Percentiles rank a stretch among this genome's conserved stretches.
Evolutionary conservation across 2,329 filamentous ascomycete genomes (phyloP).

Genomic region (Ophiostoma montium): DNA sequence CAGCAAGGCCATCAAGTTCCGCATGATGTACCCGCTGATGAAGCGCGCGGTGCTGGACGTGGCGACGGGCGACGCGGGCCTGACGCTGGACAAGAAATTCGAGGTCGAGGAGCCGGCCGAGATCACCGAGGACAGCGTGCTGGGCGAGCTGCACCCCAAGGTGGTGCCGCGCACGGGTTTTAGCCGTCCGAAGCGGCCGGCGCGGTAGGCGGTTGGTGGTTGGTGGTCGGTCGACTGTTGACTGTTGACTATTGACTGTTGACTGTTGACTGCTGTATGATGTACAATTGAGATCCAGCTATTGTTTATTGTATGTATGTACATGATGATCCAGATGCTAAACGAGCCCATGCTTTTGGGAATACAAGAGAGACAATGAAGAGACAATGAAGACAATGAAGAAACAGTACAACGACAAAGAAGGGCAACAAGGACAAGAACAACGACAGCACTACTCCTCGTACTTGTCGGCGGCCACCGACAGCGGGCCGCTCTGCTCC

Average conservation of each 20-base stretch:
- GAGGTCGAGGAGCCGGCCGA: conserved; percentile 55
- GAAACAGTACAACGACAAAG: neutral
- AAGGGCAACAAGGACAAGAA: neutral
- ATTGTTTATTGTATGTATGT: neutral
- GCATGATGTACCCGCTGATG: conserved; percentile 71
- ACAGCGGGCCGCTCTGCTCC: conserved; percentile 47
- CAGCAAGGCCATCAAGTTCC: conserved; percentile 60
- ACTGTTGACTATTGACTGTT: neutral
- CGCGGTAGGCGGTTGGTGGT: conserved; percentile 29
- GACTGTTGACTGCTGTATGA: no score
- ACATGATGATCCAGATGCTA: neutral
- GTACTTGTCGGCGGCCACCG: conserved; percentile 47
- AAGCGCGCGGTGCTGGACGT: conserved; percentile 51
- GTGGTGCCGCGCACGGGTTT: conserved; percentile 54
- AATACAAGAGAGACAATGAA: neutral
- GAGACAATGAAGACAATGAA: neutral
- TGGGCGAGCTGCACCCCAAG: conserved; percentile 54
- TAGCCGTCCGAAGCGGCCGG: conserved; percentile 66
- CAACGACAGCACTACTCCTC: conserved; percentile 39
- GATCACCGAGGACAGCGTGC: conserved; percentile 51
- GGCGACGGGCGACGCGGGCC: conserved; percentile 49
- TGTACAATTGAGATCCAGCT: no score
- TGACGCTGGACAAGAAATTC: conserved; percentile 56
- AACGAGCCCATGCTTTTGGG: neutral
- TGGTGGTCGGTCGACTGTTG: neutral